Conservation (phyloP, 2,329 filamentous ascomycete species). For the Xenoacremonium recifei region DNA sequence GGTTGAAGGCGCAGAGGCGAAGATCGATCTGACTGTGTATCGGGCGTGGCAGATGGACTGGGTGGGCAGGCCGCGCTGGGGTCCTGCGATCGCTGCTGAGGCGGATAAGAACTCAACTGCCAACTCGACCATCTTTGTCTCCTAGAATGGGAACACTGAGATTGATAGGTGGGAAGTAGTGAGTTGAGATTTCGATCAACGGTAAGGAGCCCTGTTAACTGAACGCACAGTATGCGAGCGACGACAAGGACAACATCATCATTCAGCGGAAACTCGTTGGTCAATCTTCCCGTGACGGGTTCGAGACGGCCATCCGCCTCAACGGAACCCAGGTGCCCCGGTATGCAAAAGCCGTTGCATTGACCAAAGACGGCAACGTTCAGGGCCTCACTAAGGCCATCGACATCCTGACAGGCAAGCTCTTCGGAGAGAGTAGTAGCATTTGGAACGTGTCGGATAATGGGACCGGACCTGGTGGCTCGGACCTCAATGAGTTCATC, state of each 20-base stretch:
- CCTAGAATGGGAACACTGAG: slow-evolving; percentile 27
- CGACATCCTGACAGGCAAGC: slow-evolving; percentile 16
- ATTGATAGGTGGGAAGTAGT: slow-evolving; percentile 22
- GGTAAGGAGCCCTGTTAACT: not conserved
- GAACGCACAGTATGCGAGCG: slow-evolving; percentile 11
- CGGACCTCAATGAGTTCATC: not conserved
- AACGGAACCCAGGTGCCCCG: slow-evolving; percentile 3
- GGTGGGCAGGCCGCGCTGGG: slow-evolving; percentile 22
- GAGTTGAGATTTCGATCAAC: not conserved
- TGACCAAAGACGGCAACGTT: slow-evolving; percentile 16
- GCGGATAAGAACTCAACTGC: slow-evolving; percentile 7
- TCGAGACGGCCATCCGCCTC: slow-evolving; percentile 17
- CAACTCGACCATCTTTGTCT: slow-evolving; percentile 20
- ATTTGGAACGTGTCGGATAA: slow-evolving; percentile 8
- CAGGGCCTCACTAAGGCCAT: slow-evolving; percentile 18
- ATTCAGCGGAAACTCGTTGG: slow-evolving; percentile 10
- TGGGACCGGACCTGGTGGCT: too few species aligned
- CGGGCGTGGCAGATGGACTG: slow-evolving; percentile 27
- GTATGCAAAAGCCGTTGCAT: slow-evolving; percentile 15
- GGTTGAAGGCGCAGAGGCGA: slow-evolving; percentile 22
- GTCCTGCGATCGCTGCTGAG: slow-evolving; percentile 20
- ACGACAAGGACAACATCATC: slow-evolving; percentile 17
- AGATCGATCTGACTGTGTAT: slow-evolving; percentile 20
- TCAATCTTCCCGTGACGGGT: slow-evolving; percentile 19
- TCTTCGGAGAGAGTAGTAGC: slow-evolving; percentile 20